Evolutionary conservation across 805 yeast genomes (phyloP).

Genomic region (Candida pseudoglaebosa): DNA sequence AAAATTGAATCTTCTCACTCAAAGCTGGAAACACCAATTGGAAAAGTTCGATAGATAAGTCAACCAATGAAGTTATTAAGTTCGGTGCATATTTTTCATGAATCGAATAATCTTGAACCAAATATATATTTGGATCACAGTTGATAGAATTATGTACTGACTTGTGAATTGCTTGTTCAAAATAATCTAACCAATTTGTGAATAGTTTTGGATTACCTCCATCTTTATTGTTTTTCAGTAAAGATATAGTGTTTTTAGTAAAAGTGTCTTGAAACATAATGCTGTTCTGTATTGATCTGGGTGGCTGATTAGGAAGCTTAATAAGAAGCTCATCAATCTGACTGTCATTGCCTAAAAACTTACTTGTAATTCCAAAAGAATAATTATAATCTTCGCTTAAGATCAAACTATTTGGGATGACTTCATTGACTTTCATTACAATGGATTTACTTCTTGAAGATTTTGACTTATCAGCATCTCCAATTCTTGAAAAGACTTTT

Average conservation of each 20-base stretch:
- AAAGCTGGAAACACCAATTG: constrained; percentile 66
- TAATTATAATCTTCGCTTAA: constrained; percentile 48
- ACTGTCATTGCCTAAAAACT: constrained; percentile 23
- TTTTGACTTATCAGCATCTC: constrained; percentile 13
- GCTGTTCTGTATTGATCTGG: background rate
- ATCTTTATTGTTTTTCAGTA: background rate
- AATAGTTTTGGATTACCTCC: background rate
- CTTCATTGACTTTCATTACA: constrained; percentile 21
- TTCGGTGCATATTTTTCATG: constrained; percentile 21
- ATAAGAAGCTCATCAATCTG: constrained; percentile 34
- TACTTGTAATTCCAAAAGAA: constrained; percentile 54
- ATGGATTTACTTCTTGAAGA: constrained; percentile 17
- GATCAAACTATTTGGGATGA: constrained; percentile 17
- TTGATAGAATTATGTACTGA: constrained; percentile 25
- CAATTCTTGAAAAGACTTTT: constrained; percentile 23
- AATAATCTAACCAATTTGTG: constrained; percentile 28
- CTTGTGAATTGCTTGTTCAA: constrained; percentile 22
- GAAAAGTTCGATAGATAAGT: constrained; percentile 73
- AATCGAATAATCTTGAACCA: constrained; percentile 24
- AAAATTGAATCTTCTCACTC: constrained; percentile 76
- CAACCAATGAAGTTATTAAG: constrained; percentile 49
- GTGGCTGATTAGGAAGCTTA: constrained; percentile 14
- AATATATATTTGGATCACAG: constrained; percentile 28
- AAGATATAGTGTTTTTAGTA: constrained; percentile 12
- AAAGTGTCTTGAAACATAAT: constrained; percentile 10